Percentiles rank a stretch among this genome's conserved stretches.
Evolutionary conservation across 768 basidiomycete genomes (phyloP).

Genomic region (Termitomyces sp.): DNA sequence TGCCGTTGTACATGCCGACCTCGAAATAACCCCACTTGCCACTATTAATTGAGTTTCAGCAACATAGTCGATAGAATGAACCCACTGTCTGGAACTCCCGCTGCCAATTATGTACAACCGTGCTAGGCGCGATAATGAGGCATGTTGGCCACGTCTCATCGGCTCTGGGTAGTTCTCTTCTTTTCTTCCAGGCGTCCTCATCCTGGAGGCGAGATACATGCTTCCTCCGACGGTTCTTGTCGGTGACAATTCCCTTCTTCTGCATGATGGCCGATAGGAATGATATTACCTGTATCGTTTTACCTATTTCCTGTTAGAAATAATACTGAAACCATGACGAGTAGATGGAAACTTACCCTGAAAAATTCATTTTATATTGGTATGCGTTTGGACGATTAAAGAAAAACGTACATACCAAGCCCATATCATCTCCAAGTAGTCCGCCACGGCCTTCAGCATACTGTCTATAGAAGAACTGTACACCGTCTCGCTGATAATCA

Average conservation of each 20-base stretch:
- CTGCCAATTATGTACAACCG: constrained; percentile 85
- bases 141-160: constrained; percentile 80
- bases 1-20: constrained; percentile 64
- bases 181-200: constrained; percentile 42
- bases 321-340: not conserved
- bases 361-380: not conserved
- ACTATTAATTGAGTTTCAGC: not conserved
- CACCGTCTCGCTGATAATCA: constrained; percentile 86
- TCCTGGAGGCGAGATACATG: constrained; percentile 69
- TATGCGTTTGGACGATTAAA: not conserved
- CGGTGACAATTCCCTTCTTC: constrained; percentile 61
- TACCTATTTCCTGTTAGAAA: constrained; percentile 39
- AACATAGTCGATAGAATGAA: not conserved
- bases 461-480: constrained; percentile 71
- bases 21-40: constrained; percentile 92
- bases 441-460: constrained; percentile 70
- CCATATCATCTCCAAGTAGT: constrained; percentile 96
- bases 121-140: constrained; percentile 81
- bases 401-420: constrained; percentile 43
- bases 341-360: constrained; percentile 18
- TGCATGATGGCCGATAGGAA: constrained; percentile 91
- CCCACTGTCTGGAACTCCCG: constrained; percentile 78
- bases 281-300: constrained; percentile 91
- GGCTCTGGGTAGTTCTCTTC: constrained; percentile 54
- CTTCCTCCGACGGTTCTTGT: constrained; percentile 59